These are phyloP conservation scores for Abrus pulchellus DNA, from an alignment of 306 rosid genomes.

Conservation along the genomic window DNA sequence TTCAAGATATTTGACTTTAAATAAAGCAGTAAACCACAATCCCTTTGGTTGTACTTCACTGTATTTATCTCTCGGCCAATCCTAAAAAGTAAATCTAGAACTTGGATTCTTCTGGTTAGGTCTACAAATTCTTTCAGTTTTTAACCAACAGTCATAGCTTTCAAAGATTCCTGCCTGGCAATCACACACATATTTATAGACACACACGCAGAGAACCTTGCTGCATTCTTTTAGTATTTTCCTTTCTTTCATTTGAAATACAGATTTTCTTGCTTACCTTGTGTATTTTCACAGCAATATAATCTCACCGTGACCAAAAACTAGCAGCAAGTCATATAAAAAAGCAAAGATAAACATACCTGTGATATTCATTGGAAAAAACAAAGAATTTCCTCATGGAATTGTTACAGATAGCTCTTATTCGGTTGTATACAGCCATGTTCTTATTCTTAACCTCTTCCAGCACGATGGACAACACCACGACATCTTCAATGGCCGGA, in stretches of 20 bases:
- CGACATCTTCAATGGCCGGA: conserved; percentile 83
- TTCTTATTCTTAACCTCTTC: conserved; percentile 93
- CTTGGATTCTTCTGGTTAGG: background rate
- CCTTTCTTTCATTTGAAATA: background rate
- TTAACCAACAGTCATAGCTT: background rate
- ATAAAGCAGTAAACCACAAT: background rate
- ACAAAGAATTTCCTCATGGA: conserved; percentile 75
- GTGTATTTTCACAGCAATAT: background rate
- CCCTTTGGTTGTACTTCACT: background rate
- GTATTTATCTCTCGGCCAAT: background rate
- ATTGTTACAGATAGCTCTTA: conserved; percentile 78
- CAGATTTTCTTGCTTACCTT: background rate
- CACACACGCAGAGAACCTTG: background rate
- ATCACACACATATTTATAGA: too few relatives aligned
- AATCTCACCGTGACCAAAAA: background rate
- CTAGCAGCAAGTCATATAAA: background rate
- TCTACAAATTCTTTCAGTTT: background rate
- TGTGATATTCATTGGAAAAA: conserved; percentile 91
- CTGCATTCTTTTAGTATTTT: background rate
- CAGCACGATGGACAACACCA: conserved; percentile 81
- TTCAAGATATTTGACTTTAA: background rate
- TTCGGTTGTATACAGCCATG: conserved; percentile 76
- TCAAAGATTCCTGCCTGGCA: background rate
- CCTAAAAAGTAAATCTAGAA: background rate
- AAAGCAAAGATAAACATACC: conserved; percentile 50